Conservation (phyloP, 1,139 yeast genomes). For the Suhomyces taliae region DNA sequence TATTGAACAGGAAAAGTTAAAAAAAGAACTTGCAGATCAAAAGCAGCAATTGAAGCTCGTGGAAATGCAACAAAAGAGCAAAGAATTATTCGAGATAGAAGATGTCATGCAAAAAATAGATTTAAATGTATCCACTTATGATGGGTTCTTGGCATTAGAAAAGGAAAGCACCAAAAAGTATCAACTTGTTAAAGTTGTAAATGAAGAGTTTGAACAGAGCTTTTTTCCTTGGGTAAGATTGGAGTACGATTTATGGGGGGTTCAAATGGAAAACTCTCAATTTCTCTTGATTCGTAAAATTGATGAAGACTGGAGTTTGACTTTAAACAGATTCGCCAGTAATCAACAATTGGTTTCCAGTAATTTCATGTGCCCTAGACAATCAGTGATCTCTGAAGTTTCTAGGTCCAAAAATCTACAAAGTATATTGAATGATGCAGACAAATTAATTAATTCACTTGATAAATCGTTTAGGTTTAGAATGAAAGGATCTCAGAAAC, state of each 20-base stretch:
- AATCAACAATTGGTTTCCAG: constrained; percentile 7
- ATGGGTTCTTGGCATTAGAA: constrained; percentile 33
- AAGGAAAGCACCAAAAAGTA: constrained; percentile 14
- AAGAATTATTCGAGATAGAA: constrained; percentile 17
- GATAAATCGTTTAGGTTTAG: neutral
- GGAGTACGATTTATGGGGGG: constrained; percentile 37
- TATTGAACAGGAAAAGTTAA: constrained; percentile 11
- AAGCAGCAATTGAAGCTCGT: constrained; percentile 18
- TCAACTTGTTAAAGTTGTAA: constrained; percentile 14
- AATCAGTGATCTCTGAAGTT: neutral
- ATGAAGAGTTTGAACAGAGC: constrained; percentile 16
- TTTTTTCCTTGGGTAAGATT: constrained; percentile 30
- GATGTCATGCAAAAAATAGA: constrained; percentile 16
- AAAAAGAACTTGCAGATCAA: constrained; percentile 17
- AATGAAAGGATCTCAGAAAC: neutral
- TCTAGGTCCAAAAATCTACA: constrained; percentile 1
- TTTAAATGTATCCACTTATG: constrained; percentile 28
- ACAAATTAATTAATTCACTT: neutral
- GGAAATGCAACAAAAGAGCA: constrained; percentile 11
- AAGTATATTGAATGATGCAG: constrained; percentile 2
- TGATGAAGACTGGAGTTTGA: constrained; percentile 17
- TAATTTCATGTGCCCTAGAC: constrained; percentile 3
- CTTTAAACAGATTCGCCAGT: constrained; percentile 17
- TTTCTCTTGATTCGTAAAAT: constrained; percentile 19
- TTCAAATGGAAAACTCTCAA: constrained; percentile 13